phyloP scores from a whole-genome alignment of 352 stramenopile genomes.

The Pythium rishiriense region DNA sequence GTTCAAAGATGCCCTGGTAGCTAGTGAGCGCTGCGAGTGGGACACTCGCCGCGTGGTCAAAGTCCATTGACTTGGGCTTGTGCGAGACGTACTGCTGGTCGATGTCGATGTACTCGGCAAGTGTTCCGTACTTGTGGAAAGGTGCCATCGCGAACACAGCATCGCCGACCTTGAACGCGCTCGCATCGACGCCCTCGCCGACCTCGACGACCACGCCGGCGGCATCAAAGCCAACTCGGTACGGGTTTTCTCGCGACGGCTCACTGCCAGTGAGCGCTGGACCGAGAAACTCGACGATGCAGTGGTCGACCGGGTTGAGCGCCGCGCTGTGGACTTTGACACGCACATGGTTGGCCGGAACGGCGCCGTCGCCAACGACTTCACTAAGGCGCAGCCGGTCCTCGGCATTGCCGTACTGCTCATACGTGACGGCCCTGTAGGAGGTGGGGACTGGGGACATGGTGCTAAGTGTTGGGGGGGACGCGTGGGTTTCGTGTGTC shows the following conservation, averaged over 20 bases:
- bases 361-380: no score
- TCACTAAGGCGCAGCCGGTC: no score
- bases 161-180: conserved; percentile 15
- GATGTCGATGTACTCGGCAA: conserved; percentile 45
- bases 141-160: conserved; percentile 23
- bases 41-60: conserved; percentile 36
- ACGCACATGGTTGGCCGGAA: not conserved
- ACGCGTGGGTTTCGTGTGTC: no score
- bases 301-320: no score
- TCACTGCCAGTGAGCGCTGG: conserved; percentile 4
- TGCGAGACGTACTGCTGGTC: conserved; percentile 30
- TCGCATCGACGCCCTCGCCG: not conserved
- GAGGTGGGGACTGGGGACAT: no score
- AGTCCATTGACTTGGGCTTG: conserved; percentile 45
- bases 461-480: no score
- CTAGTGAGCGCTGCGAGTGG: conserved; percentile 34
- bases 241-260: conserved; percentile 12
- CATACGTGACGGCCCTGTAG: no score
- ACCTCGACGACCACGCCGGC: conserved; percentile 15
- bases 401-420: no score
- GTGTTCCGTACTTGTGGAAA: conserved; percentile 15
- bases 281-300: conserved; percentile 6
- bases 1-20: conserved; percentile 32
- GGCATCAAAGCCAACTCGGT: conserved; percentile 15
- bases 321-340: conserved; percentile 16